Evolutionary conservation across 2,329 filamentous ascomycete genomes (phyloP).

Genomic region (Epichloe baconii): DNA sequence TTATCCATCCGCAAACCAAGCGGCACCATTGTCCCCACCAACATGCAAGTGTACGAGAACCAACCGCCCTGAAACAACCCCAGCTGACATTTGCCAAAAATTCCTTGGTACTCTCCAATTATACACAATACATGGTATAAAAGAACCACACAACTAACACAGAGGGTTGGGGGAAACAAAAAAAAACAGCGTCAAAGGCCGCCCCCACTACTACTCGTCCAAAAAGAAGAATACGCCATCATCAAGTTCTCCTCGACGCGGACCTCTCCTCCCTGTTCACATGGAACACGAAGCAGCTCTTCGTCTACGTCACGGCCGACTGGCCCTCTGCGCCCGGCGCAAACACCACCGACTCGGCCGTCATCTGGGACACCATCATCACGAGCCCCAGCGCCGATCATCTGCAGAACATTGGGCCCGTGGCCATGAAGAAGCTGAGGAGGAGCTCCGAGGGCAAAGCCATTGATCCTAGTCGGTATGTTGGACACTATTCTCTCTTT

Average conservation of each 20-base stretch:
- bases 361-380: conserved; percentile 96
- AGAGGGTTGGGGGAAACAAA: not conserved
- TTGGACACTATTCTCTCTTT: not conserved
- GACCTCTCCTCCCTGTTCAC: conserved; percentile 89
- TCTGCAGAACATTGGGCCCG: conserved; percentile 46
- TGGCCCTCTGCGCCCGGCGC: conserved; percentile 33
- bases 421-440: conserved; percentile 48
- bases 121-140: not conserved
- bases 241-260: conserved; percentile 88
- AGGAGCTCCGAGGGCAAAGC: conserved; percentile 46
- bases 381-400: conserved; percentile 55
- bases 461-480: conserved; percentile 44
- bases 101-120: not conserved
- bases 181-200: conserved; percentile 60
- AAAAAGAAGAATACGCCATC: conserved; percentile 92
- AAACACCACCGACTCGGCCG: conserved; percentile 51
- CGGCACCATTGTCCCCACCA: conserved; percentile 49
- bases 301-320: conserved; percentile 85
- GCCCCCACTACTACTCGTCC: conserved; percentile 88
- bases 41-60: conserved; percentile 66
- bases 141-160: not conserved
- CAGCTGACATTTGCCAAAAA: not conserved
- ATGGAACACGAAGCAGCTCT: conserved; percentile 98
- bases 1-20: conserved; percentile 54
- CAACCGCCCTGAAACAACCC: not conserved